Conservation (phyloP, 176 grass and related monocot species). For the Bolboschoenus planiculmis region DNA sequence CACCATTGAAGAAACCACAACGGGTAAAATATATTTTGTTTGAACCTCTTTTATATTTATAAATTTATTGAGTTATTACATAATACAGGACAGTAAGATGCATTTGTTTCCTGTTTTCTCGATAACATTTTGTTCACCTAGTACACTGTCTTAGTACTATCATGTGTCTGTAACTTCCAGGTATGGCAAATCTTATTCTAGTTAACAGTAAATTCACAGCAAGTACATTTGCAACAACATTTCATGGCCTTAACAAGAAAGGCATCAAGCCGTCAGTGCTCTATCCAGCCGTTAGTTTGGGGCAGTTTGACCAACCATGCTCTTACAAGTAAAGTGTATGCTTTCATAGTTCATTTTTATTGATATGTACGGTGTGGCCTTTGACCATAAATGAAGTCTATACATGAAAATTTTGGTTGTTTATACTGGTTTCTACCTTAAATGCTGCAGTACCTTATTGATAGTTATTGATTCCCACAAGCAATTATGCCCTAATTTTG, state of each 20-base stretch:
- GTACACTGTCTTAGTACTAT: not conserved
- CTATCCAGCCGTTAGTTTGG: constrained; percentile 79
- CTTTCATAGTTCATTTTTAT: constrained; percentile 42
- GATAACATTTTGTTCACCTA: not conserved
- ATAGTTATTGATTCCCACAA: not conserved
- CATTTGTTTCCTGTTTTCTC: not conserved
- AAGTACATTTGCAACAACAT: constrained; percentile 72
- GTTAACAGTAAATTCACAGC: constrained; percentile 95
- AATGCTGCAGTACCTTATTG: not conserved
- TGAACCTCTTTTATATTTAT: not conserved
- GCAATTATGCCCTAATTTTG: not conserved
- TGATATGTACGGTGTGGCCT: constrained; percentile 3
- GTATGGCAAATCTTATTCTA: constrained; percentile 91
- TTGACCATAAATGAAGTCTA: not conserved
- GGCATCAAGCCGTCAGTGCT: constrained; percentile 63
- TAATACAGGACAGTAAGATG: not conserved
- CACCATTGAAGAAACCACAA: constrained; percentile 83
- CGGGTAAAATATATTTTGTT: constrained; percentile 40
- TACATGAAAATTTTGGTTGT: not conserved
- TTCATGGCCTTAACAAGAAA: constrained; percentile 51
- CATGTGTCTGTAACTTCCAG: constrained; percentile 33
- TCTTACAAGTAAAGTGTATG: constrained; percentile 79
- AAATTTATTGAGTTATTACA: not conserved
- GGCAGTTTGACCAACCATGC: constrained; percentile 65
- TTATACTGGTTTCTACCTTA: not conserved